Evolutionary conservation across 2,329 filamentous ascomycete species (phyloP).

Genomic region (Penicillium glabrum): DNA sequence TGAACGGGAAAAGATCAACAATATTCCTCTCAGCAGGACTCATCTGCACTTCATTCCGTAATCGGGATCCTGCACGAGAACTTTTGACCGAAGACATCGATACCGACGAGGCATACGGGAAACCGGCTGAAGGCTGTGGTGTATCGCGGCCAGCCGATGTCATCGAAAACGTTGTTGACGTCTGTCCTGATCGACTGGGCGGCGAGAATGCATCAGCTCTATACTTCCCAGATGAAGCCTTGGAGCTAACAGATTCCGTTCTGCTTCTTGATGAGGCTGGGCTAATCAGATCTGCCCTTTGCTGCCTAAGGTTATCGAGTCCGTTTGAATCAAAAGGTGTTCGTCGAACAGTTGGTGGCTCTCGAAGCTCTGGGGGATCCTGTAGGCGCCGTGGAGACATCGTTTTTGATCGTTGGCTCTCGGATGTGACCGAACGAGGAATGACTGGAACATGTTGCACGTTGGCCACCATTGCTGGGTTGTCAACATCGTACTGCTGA

Average conservation of each 20-base stretch:
- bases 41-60: constrained; percentile 76
- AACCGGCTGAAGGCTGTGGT: constrained; percentile 45
- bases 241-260: constrained; percentile 61
- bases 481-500: constrained; percentile 93
- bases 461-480: constrained; percentile 77
- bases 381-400: constrained; percentile 32
- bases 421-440: constrained; percentile 77
- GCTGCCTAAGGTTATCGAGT: constrained; percentile 59
- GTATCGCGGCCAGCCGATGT: constrained; percentile 37
- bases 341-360: constrained; percentile 69
- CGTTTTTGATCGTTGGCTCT: constrained; percentile 51
- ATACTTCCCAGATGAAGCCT: constrained; percentile 51
- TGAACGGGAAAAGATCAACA: constrained; percentile 83
- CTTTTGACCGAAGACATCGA: constrained; percentile 51
- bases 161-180: constrained; percentile 47
- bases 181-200: constrained; percentile 43
- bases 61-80: constrained; percentile 58
- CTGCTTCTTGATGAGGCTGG: constrained; percentile 64
- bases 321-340: constrained; percentile 71
- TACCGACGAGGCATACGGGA: constrained; percentile 41
- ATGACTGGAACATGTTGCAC: constrained; percentile 81
- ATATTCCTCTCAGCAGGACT: constrained; percentile 73
- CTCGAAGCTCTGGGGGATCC: constrained; percentile 60
- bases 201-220: constrained; percentile 41
- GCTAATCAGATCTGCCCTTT: constrained; percentile 66